Conservation (phyloP, 2,329 filamentous ascomycete species). For the Cadophora sp. region DNA sequence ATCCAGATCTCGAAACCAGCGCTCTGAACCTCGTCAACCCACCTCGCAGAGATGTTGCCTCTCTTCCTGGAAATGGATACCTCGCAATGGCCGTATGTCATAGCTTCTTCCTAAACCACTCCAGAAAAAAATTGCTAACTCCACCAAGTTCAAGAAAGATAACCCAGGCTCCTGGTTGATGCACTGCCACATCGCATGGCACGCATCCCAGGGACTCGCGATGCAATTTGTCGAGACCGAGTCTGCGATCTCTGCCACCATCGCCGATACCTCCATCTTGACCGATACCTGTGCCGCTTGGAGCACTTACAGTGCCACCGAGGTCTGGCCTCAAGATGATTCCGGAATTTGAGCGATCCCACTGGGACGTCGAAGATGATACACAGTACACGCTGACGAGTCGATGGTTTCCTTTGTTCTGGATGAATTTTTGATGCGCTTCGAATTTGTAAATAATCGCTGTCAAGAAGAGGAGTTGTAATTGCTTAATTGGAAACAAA, state of each 20-base stretch:
- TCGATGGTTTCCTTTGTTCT: conserved; percentile 14
- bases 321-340: conserved; percentile 37
- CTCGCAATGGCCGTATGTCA: conserved; percentile 38
- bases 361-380: neutral
- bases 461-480: neutral
- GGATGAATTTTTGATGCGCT: neutral
- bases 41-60: conserved; percentile 58
- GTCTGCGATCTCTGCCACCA: conserved; percentile 31
- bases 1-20: conserved; percentile 38
- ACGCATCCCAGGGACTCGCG: conserved; percentile 60
- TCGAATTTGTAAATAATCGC: neutral
- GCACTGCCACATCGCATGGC: conserved; percentile 55
- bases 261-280: conserved; percentile 32
- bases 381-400: conserved; percentile 1
- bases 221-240: conserved; percentile 56
- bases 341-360: conserved; percentile 37
- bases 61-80: conserved; percentile 48
- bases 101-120: no score
- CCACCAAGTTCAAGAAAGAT: conserved; percentile 40
- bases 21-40: conserved; percentile 51
- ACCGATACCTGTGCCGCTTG: conserved; percentile 37
- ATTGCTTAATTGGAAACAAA: neutral
- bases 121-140: no score
- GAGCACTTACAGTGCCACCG: conserved; percentile 31
- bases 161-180: conserved; percentile 45